Evolutionary conservation across 306 rosid species (phyloP), one percentile per base, ranked within the genome.

Genomic region (Arachis hypogaea): DNA sequence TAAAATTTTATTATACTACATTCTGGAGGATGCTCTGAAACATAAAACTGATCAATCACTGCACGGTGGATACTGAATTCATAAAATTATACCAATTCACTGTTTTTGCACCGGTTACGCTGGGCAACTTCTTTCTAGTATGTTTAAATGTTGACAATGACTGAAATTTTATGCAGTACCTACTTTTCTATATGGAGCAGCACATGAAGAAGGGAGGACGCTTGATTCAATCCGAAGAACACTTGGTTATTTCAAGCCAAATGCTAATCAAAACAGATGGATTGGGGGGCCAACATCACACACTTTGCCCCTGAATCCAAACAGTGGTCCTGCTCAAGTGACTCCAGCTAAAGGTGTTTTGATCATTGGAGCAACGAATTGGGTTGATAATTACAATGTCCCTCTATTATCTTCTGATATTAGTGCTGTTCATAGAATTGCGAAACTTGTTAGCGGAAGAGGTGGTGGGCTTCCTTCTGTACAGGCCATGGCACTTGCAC

Each of bases 241-340:
- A 52, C 77, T 92, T 52, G 97, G 96, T 42, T 94, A 91, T 69
- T 91, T 94, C 83, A 94, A 84, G 76, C 96, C 98, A 11, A 94
- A 86, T 75, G 84, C 86, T 16, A 51, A 67, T 1, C 92, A 82
- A 63, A 81, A 80, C 67, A 88, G 79, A 56, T 91, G 98, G 98
- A 72, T 55, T 43, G 96, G 96, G 50, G 84, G 89, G 3, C 82
- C 68, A 7, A 78, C 81, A 59, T 69, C 85, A 4, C 81, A 85
- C 58, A 46, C 71, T 69, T 73, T 94, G 73, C 65, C 83, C 0
- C 73, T 94, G 55, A 84, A 80, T 65, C 93, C 94, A 33, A 92
- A 93, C 59, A 63, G 80, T 18, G 98, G 98, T 68, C 98, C 93
- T 38, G 45, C 57, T 67, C 86, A 88, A 69, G 81, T 85, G 62